A percentile compares a stretch with the other conserved stretches of the same genome.
Evolutionary conservation across 768 basidiomycete species (phyloP).

Genomic region (Tulasnella sp.): DNA sequence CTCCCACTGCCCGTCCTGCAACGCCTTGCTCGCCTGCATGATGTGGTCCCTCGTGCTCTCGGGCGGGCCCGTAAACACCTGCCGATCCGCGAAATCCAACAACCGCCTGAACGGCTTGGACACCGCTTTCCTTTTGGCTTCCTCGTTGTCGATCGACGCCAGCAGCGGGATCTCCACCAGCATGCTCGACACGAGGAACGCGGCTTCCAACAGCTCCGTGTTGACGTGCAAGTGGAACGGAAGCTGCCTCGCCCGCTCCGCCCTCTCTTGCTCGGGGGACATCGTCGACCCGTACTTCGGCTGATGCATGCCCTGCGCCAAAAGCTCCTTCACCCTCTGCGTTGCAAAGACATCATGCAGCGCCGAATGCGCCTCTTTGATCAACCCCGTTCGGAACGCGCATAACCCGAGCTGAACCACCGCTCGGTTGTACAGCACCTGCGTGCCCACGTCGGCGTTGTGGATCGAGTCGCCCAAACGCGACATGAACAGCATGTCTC

Average conservation of each 20-base stretch:
- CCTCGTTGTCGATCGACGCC: conserved; percentile 90
- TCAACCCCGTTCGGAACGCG: conserved; percentile 90
- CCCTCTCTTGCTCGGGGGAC: conserved; percentile 91
- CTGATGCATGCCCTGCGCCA: conserved; percentile 93
- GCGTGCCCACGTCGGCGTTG: conserved; percentile 91
- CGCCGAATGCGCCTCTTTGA: conserved; percentile 86
- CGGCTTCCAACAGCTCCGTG: conserved; percentile 92
- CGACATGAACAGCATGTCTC: conserved; percentile 98
- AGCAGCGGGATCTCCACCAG: conserved; percentile 92
- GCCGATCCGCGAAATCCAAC: conserved; percentile 92
- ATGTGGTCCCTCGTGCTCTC: conserved; percentile 98
- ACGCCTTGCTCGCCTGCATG: conserved; percentile 95
- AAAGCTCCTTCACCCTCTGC: conserved; percentile 90
- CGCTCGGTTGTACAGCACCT: conserved; percentile 95
- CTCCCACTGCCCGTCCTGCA: conserved; percentile 97
- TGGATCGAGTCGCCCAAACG: conserved; percentile 95
- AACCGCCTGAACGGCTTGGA: conserved; percentile 95
- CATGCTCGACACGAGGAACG: conserved; percentile 98
- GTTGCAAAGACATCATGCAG: conserved; percentile 94
- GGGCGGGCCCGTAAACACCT: conserved; percentile 96
- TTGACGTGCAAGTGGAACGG: conserved; percentile 99
- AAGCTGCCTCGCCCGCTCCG: conserved; percentile 88
- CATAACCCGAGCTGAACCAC: conserved; percentile 95
- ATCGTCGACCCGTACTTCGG: conserved; percentile 71
- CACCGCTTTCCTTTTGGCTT: conserved; percentile 82